Base-by-base conservation (phyloP, 768 basidiomycete species). In the Naematelia aurantialba region DNA sequence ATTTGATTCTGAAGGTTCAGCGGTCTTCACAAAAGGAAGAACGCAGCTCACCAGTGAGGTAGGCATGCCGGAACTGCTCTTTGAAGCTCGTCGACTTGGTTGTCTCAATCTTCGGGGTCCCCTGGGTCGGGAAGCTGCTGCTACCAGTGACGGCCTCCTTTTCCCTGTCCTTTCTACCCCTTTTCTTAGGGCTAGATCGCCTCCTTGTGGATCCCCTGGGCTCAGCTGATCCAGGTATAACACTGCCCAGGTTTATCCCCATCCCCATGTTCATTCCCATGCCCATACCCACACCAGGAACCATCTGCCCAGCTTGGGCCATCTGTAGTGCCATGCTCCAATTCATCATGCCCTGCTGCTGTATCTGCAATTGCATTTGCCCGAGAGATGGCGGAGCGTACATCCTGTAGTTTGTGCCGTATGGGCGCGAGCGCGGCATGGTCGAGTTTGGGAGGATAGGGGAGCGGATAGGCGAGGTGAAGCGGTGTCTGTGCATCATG, bases 31-130 rank as follows among this genome's bases (percentile, higher is more conserved):
- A 24, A 39, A 1, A 29, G 13, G 39, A 24, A 31, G 59, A 60
- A 1, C 63, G 27, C 27, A 3, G 66, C 85, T 60, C 66, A 89
- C 89, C 83, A 27, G 86, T 87, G 13, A 83, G 79, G 69, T 87
- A 89, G 10, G 86, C 85, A 24, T 81, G 75, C 70, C 85, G 86
- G 79, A 91, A 94, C 70, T 87, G 83, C 55, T 79, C 78, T 59
- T 83, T 83, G 77, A 86, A 89, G 0, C 85, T 83, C 48, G 58
- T 55, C 58, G 55, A 56, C 26, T 48, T 61, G 51, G 45, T 58
- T 58, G 53, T 44, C 34, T 52, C 53, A 52, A 39, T 56, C 26
- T 47, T 39, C 8, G 34, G 17, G 8, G 8, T 17, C 8, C 34
- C 34, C 34, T 39, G 34, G 8, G 17, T 39, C 8, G 34, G 17